Evolutionary conservation across 768 basidiomycete species (phyloP), one percentile per base, ranked within the genome.

Genomic region (Naganishia onofrii): DNA sequence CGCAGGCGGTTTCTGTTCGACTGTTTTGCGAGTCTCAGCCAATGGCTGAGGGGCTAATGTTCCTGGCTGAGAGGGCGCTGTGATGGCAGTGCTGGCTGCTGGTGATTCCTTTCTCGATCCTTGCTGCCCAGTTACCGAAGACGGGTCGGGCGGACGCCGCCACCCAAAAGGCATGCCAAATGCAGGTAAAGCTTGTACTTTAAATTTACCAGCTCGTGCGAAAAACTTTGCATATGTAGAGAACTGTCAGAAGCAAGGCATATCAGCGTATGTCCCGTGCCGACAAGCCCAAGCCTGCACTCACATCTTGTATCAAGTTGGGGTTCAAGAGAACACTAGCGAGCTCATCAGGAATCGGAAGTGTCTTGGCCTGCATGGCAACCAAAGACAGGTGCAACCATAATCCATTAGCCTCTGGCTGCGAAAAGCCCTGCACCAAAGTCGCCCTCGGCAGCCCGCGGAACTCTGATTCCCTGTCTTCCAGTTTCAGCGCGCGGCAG

Each of bases 381-480:
- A 63, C 36, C 38, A 63, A 29, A 19, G 60, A 63, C 7, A 63
- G 17, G 26, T 63, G 60, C 12, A 46, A 17, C 60, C 60, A 63
- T 7, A 44, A 3, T 6, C 60, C 60, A 26, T 63, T 63, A 5
- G 32, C 32, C 17, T 63, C 9, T 6, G 10, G 38, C 19, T 23
- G 42, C 3, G 9, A 3, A 3, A 46, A 3, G 7, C 26, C 60
- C 2, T 9, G 36, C 8, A 63, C 60, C 23, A 26, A 4, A 1
- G 9, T n/a, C 13, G 12, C 12, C 13, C 15, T 34, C 21, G 60
- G 60, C 21, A 63, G 5, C 3, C 15, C 15, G 10, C 23, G 23
- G 60, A 63, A 44, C 26, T 29, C 42, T 2, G 12, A 26, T 29
- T 23, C 26, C 23, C 28, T 17, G 19, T 63, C 38, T 12, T n/a